Conservation (phyloP, 169 alveolate species). For the Plasmodium gaboni region DNA sequence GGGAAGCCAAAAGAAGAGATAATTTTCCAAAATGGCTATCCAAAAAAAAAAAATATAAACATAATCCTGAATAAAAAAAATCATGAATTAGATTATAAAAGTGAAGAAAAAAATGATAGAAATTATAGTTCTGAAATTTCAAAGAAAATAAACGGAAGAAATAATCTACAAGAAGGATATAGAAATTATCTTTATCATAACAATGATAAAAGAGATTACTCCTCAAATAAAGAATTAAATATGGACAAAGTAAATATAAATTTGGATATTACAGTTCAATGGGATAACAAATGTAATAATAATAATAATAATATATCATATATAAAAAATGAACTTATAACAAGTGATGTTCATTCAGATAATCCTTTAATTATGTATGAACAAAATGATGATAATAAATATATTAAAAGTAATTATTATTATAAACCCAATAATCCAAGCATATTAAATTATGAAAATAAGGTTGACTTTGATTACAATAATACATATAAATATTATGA, state of each 20-base stretch:
- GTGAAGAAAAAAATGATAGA: not conserved
- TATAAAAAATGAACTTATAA: not conserved
- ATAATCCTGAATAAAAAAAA: not conserved
- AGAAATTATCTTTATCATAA: not conserved
- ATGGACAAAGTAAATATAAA: constrained; percentile 22
- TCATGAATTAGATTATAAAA: too few species aligned
- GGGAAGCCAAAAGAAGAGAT: not conserved
- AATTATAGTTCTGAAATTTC: not conserved
- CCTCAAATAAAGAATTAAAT: not conserved
- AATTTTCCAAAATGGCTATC: constrained; percentile 9
- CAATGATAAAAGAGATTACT: not conserved
- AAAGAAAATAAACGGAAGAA: not conserved
- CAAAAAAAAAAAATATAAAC: not conserved
- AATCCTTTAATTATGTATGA: not conserved
- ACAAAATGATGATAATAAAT: not conserved
- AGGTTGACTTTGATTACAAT: not conserved
- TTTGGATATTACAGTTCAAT: constrained; percentile 51
- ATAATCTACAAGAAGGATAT: not conserved
- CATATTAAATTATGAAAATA: not conserved
- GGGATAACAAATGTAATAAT: constrained; percentile 22
- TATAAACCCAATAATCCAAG: not conserved
- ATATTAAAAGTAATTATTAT: not conserved
- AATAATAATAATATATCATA: not conserved
- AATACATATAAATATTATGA: not conserved
- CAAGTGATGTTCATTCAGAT: not conserved